Conservation (phyloP, 305 asterid genomes). For the Fraxinus floribunda region DNA sequence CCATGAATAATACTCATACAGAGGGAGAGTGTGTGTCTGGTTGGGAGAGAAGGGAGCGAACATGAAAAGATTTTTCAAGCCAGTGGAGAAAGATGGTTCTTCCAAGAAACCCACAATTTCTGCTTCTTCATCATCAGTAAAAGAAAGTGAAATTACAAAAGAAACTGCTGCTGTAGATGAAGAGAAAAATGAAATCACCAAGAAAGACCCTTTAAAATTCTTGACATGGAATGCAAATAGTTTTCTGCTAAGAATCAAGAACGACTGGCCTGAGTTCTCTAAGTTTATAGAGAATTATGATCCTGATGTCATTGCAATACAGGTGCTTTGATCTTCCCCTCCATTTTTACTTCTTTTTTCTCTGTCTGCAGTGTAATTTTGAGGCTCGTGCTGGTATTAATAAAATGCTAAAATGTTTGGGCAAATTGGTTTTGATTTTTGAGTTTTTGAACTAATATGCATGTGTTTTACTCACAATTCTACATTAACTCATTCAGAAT, state of each 20-base stretch:
- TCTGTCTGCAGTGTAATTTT: not conserved
- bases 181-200: conserved; percentile 23
- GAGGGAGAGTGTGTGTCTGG: not conserved
- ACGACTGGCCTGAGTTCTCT: conserved; percentile 70
- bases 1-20: not conserved
- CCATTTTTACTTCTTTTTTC: not conserved
- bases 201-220: conserved; percentile 67
- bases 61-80: conserved; percentile 88
- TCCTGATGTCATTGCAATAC: conserved; percentile 89
- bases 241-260: conserved; percentile 70
- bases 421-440: conserved; percentile 11
- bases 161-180: conserved; percentile 31
- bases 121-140: conserved; percentile 31
- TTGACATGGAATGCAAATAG: conserved; percentile 95
- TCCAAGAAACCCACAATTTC: conserved; percentile 58
- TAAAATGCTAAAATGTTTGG: not conserved
- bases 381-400: not conserved
- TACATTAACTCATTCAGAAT: no score
- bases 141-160: conserved; percentile 27
- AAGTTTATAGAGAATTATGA: conserved; percentile 60
- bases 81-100: conserved; percentile 70
- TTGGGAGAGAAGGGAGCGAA: not conserved
- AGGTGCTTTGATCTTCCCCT: conserved; percentile 39
- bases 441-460: conserved; percentile 19
- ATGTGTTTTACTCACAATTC: not conserved